Base-by-base conservation (phyloP, 164 flowering plant species). In the Magnolia changhungtana region DNA sequence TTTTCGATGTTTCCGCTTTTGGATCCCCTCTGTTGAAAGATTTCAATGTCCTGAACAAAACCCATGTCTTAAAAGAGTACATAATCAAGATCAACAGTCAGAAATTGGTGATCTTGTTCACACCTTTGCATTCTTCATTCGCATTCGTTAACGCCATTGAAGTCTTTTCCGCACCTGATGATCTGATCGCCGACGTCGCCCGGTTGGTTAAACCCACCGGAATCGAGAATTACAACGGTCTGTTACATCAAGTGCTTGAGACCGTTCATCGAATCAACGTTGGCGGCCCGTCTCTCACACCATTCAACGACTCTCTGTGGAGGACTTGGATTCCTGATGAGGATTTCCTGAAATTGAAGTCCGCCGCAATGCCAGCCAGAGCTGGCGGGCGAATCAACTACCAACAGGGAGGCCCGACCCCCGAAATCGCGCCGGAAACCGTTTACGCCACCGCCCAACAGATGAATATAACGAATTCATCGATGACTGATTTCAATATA, bases 81-180 rank as follows among this genome's bases (percentile, higher is more conserved):
- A 37, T 77, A 14, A 18, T 77, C 50, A 24, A 23, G 5, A 31
- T 71, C 13, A 29, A 29, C 8, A 13, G 16, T 2, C 75, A 71
- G 3, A 80, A 65, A 16, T 88, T 94, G 67, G 84, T 77, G 7
- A 74, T 94, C 76, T 79, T 88, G 14, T 86, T 94, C 78, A 64
- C 82, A 3, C 97, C 97, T 0, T 7, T 19, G 29, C 16, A 11
- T 68, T 90, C 97, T 2, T 81, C 69, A 51, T 65, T 91, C 50
- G 98, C 98, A 0, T 94, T 86, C 77, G 58, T 91, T 8, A 94
- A 89, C 80, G 97, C 91, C 21, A 29, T 94, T 5, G 98, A 92
- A 83, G 87, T 94, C 74, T 88, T 89, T 75, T 90, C 95, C 4
- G 88, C 83, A 24, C 98, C 98, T 0, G 86, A 87, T 45, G 72